Evolutionary conservation across 2,329 filamentous ascomycete species (phyloP).

Genomic region (Penicillium sp.): DNA sequence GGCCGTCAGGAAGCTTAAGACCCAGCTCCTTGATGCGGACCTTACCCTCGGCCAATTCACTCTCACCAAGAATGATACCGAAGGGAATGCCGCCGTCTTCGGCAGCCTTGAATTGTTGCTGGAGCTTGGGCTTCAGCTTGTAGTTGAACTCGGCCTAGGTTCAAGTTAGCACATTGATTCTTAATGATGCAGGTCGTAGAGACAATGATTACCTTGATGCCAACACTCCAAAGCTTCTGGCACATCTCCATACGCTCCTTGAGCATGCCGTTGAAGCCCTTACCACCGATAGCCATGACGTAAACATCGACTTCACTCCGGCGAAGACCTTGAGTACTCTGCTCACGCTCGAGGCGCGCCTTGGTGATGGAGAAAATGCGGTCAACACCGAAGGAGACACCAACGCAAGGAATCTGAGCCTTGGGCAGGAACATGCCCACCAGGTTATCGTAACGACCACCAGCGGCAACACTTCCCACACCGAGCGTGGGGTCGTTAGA

Average conservation of each 20-base stretch:
- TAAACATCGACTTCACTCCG: slow-evolving; percentile 84
- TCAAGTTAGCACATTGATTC: slow-evolving; percentile 22
- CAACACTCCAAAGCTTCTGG: slow-evolving; percentile 78
- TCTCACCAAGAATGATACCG: slow-evolving; percentile 86
- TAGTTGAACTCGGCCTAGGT: slow-evolving; percentile 77
- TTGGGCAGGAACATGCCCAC: slow-evolving; percentile 93
- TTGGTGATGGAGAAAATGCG: slow-evolving; percentile 93
- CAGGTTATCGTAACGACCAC: slow-evolving; percentile 88
- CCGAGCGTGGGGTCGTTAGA: slow-evolving; percentile 80
- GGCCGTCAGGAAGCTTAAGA: slow-evolving; percentile 66
- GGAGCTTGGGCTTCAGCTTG: slow-evolving; percentile 89
- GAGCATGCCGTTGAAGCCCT: slow-evolving; percentile 78
- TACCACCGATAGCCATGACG: slow-evolving; percentile 93
- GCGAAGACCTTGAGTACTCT: slow-evolving; percentile 59
- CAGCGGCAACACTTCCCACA: slow-evolving; percentile 85
- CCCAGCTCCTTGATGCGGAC: slow-evolving; percentile 88
- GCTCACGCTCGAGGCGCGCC: slow-evolving; percentile 67
- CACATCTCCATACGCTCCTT: slow-evolving; percentile 83
- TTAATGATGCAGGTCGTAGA: background rate
- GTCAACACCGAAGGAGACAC: slow-evolving; percentile 92
- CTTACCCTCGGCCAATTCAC: slow-evolving; percentile 81
- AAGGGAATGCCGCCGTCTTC: slow-evolving; percentile 80
- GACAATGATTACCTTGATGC: slow-evolving; percentile 68
- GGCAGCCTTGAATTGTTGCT: slow-evolving; percentile 87
- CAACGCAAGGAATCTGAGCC: slow-evolving; percentile 83